phyloP scores from a whole-genome alignment of 2,329 filamentous ascomycete genomes.

The Claviceps sp. region DNA sequence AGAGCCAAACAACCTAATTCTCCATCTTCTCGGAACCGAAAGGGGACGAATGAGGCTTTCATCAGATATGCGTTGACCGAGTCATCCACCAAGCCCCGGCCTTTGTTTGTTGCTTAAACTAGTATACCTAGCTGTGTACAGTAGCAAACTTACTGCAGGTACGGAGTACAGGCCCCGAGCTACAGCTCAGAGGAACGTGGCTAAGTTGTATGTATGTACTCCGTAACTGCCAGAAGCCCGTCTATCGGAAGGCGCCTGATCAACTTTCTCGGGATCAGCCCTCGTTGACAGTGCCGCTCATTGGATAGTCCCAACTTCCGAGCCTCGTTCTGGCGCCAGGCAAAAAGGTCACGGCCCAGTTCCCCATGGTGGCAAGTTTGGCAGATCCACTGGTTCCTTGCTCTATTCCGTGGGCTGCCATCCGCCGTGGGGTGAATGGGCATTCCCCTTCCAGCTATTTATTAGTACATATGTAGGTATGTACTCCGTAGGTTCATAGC shows the following conservation, averaged over 20 bases:
- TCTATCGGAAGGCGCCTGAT: background rate
- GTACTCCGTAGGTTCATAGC: background rate
- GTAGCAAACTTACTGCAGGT: background rate
- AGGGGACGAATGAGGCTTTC: background rate
- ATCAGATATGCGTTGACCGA: background rate
- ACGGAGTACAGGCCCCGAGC: background rate
- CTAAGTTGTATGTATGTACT: background rate
- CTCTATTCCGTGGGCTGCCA: slow-evolving; percentile 4
- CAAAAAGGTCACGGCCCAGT: slow-evolving; percentile 2
- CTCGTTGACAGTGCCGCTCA: background rate
- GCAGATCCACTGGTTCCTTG: slow-evolving; percentile 7
- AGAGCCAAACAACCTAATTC: background rate
- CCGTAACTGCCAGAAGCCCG: background rate
- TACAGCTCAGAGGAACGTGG: background rate
- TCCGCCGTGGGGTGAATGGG: slow-evolving; percentile 4
- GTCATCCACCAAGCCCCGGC: background rate
- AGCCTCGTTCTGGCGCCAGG: slow-evolving; percentile 1
- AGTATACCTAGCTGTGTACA: background rate
- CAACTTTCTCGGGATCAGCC: background rate
- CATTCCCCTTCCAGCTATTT: background rate
- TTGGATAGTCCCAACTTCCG: background rate
- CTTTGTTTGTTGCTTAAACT: background rate
- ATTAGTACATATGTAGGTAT: too few species aligned
- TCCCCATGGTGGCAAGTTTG: background rate
- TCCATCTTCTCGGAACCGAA: too few species aligned